A percentile compares a stretch with the other conserved stretches of the same genome.
Conservation (phyloP, 352 stramenopile genomes). For the Globisporangium barbulae region DNA sequence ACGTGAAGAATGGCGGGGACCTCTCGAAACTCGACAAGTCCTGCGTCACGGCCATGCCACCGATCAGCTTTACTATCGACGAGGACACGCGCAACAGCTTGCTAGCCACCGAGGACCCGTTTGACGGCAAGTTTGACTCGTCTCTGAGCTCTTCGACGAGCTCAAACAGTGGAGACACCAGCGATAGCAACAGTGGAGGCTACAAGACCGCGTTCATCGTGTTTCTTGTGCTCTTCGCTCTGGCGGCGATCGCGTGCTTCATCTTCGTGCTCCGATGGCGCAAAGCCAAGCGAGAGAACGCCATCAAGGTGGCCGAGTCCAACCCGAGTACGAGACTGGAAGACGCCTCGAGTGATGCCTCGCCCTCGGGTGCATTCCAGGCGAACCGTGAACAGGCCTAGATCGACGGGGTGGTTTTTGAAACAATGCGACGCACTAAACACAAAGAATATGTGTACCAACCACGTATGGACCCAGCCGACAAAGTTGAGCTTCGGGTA, state of each 20-base stretch:
- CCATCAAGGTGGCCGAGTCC: background rate
- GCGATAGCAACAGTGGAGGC: background rate
- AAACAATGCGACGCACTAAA: no score
- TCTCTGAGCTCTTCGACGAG: conserved; percentile 10
- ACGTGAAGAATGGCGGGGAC: conserved; percentile 32
- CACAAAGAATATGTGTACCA: no score
- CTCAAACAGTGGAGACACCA: background rate
- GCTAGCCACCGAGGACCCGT: background rate
- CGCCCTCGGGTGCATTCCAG: background rate
- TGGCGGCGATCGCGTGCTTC: background rate
- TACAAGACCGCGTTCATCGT: conserved; percentile 17
- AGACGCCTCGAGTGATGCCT: background rate
- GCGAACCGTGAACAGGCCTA: background rate
- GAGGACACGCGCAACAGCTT: background rate
- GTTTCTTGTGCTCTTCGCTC: conserved; percentile 13
- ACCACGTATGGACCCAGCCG: no score
- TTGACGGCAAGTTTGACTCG: conserved; percentile 7
- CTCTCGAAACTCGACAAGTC: conserved; percentile 38
- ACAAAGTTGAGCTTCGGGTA: no score
- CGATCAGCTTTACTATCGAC: conserved; percentile 26
- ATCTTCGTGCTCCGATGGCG: background rate
- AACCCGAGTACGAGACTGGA: background rate
- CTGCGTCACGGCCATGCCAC: conserved; percentile 31
- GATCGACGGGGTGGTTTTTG: background rate
- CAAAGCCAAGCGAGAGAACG: background rate